Percentiles rank a stretch among this genome's conserved stretches.
phyloP scores from a whole-genome alignment of 1,139 yeast genomes.

The Geotrichum europaeum region DNA sequence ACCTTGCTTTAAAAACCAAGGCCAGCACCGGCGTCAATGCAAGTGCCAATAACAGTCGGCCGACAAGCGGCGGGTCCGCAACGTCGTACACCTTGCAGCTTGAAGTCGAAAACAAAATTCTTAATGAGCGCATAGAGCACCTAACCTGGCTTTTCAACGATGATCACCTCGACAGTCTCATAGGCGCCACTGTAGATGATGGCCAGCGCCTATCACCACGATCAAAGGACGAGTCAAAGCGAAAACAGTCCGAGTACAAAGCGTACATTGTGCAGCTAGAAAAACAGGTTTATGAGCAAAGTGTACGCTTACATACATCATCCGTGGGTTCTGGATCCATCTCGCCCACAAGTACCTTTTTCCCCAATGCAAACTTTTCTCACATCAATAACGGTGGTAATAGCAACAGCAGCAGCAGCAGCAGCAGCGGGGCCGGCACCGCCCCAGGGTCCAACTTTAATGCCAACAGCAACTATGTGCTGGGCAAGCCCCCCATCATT shows the following conservation, averaged over 20 bases:
- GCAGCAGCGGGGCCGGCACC: not conserved
- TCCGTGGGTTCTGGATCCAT: not conserved
- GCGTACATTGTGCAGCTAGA: constrained; percentile 61
- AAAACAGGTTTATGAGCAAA: constrained; percentile 44
- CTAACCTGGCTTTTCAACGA: constrained; percentile 55
- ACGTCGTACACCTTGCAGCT: constrained; percentile 38
- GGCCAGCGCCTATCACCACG: constrained; percentile 17
- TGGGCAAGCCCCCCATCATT: not conserved
- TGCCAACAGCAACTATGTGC: not conserved
- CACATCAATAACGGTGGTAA: not conserved
- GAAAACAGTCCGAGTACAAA: constrained; percentile 56
- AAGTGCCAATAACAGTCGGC: not conserved
- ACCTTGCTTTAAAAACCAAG: constrained; percentile 18
- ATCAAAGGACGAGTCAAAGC: constrained; percentile 31
- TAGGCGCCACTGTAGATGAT: constrained; percentile 23
- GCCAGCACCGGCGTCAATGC: not conserved
- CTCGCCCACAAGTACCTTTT: not conserved
- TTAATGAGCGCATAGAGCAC: constrained; percentile 64
- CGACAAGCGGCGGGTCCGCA: not conserved
- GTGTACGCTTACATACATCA: constrained; percentile 19
- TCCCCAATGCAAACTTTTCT: not conserved
- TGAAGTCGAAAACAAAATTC: constrained; percentile 54
- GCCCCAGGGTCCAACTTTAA: not conserved
- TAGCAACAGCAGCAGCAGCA: not conserved
- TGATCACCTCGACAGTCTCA: constrained; percentile 44